Evolutionary conservation across 1,284 basidiomycete genomes (phyloP).

Genomic region (Lentinula novae-zelandiae): DNA sequence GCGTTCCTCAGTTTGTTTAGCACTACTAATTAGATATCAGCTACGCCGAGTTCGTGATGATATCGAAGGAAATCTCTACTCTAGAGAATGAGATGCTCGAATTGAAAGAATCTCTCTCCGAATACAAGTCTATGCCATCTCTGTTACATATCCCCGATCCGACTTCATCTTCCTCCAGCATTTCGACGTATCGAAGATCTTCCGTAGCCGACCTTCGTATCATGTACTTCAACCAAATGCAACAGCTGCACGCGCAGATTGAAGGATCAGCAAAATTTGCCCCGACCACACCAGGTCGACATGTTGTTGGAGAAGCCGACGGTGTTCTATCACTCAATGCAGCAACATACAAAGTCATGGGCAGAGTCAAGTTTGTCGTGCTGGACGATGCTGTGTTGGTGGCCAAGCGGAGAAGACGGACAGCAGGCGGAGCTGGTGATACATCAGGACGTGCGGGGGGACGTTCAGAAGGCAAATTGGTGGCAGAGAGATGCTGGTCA

Average conservation of each 20-base stretch:
- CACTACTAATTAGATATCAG: slow-evolving; percentile 34
- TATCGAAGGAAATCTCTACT: slow-evolving; percentile 95
- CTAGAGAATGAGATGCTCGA: slow-evolving; percentile 98
- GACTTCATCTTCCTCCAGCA: slow-evolving; percentile 44
- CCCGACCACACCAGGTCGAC: slow-evolving; percentile 85
- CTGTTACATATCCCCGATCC: slow-evolving; percentile 85
- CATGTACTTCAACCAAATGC: slow-evolving; percentile 93
- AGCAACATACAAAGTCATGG: slow-evolving; percentile 92
- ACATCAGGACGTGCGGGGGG: slow-evolving; percentile 25
- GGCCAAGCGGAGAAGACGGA: slow-evolving; percentile 57
- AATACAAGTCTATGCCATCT: slow-evolving; percentile 96
- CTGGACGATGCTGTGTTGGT: slow-evolving; percentile 91
- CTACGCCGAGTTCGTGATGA: slow-evolving; percentile 94
- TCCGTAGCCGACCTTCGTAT: slow-evolving; percentile 91
- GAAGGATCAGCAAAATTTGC: slow-evolving; percentile 97
- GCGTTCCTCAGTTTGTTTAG: slow-evolving; percentile 1
- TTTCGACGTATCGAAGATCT: slow-evolving; percentile 70
- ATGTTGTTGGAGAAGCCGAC: slow-evolving; percentile 86
- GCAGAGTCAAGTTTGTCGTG: slow-evolving; percentile 85
- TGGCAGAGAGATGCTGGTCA: slow-evolving; percentile 92
- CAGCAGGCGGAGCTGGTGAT: slow-evolving; percentile 30
- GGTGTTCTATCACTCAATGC: slow-evolving; percentile 85
- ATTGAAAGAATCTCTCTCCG: slow-evolving; percentile 88
- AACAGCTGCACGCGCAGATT: slow-evolving; percentile 85
- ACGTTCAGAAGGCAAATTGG: slow-evolving; percentile 59